phyloP scores from a whole-genome alignment of 495 filamentous ascomycete species.

The Trichoderma virens region DNA sequence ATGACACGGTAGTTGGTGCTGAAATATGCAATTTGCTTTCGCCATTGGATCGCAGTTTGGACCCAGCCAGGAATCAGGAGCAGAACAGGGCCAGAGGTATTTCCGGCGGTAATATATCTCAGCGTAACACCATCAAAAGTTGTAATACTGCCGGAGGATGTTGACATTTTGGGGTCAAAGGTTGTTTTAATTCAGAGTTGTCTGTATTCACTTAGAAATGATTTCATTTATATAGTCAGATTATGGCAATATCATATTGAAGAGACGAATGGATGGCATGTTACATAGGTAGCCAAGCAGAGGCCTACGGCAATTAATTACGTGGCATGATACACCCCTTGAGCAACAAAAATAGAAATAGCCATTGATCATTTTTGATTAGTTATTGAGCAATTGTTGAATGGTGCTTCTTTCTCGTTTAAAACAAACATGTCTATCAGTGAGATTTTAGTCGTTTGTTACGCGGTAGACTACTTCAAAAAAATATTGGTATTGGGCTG shows the following conservation, averaged over 20 bases:
- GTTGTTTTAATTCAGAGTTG: background rate
- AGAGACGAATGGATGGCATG: too few relatives aligned
- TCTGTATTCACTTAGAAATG: too few relatives aligned
- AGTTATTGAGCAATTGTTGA: background rate
- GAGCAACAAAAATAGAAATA: background rate
- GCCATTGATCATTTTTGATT: background rate
- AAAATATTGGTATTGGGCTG: too few relatives aligned
- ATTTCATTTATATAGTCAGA: too few relatives aligned
- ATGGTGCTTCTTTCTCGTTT: too few relatives aligned
- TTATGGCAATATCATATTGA: too few relatives aligned
- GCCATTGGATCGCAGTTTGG: conserved; percentile 18
- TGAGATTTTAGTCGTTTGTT: too few relatives aligned
- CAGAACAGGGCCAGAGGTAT: conserved; percentile 13
- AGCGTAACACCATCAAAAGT: conserved; percentile 17
- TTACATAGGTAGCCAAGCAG: background rate
- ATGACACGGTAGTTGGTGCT: conserved; percentile 14
- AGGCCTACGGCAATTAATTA: background rate
- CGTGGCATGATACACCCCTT: background rate
- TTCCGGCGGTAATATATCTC: conserved; percentile 15
- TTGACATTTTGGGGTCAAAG: background rate
- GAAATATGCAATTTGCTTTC: conserved; percentile 19
- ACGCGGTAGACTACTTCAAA: too few relatives aligned
- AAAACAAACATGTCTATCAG: too few relatives aligned
- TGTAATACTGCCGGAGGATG: conserved; percentile 13
- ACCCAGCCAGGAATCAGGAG: conserved; percentile 20